Evolutionary conservation across 257 asterid genomes (phyloP).

Genomic region (Gentiana dahurica): DNA sequence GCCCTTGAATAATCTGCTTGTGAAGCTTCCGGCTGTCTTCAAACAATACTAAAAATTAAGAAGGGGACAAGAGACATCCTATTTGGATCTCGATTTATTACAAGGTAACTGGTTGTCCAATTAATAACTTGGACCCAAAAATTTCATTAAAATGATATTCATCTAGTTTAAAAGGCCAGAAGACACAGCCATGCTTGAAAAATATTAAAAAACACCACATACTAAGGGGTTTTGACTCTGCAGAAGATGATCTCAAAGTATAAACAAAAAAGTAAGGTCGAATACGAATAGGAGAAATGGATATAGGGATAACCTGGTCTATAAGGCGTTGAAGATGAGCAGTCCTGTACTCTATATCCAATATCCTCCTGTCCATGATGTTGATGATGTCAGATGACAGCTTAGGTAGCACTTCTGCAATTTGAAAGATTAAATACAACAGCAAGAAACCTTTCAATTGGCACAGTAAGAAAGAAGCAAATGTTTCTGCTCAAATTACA

Average conservation of each 20-base stretch:
- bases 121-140: too few species aligned
- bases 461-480: too few species aligned
- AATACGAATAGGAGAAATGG: background rate
- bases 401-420: slow-evolving; percentile 36
- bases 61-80: background rate
- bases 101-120: too few species aligned
- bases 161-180: too few species aligned
- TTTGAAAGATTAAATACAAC: background rate
- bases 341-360: slow-evolving; percentile 54
- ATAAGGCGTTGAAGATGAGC: slow-evolving; percentile 43
- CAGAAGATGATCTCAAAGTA: too few species aligned
- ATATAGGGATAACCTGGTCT: slow-evolving; percentile 34
- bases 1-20: slow-evolving; percentile 68
- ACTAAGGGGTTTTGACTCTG: too few species aligned
- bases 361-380: slow-evolving; percentile 65
- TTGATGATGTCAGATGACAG: slow-evolving; percentile 62
- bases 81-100: too few species aligned
- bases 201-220: too few species aligned
- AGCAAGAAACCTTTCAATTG: too few species aligned
- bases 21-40: slow-evolving; percentile 66
- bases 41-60: slow-evolving; percentile 14
- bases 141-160: too few species aligned
- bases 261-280: background rate
- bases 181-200: too few species aligned
- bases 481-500: too few species aligned